Conservation (phyloP, 495 filamentous ascomycete genomes). For the Daldinia vernicosa region DNA sequence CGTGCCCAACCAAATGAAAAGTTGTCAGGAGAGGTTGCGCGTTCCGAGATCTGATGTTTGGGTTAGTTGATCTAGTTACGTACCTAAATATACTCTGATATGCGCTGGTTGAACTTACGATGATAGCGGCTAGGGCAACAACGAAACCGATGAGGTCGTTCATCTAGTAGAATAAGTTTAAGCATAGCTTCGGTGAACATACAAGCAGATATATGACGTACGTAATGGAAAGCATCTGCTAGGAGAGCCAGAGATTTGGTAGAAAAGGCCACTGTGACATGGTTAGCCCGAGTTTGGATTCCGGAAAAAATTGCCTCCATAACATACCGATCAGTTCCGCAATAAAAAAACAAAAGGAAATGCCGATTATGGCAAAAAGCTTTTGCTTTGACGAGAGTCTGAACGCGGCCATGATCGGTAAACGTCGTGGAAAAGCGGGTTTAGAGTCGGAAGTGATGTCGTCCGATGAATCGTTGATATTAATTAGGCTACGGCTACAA, state of each 20-base stretch:
- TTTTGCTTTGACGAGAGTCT: conserved; percentile 58
- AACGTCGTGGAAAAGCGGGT: background rate
- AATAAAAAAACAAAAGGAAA: conserved; percentile 84
- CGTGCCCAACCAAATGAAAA: conserved; percentile 81
- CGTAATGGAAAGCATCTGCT: conserved; percentile 96
- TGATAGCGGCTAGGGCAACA: conserved; percentile 85
- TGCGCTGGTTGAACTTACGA: conserved; percentile 57
- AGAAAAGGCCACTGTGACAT: conserved; percentile 71
- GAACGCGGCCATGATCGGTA: conserved; percentile 41
- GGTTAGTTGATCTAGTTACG: conserved; percentile 4
- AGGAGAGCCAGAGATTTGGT: conserved; percentile 90
- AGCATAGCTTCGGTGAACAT: background rate
- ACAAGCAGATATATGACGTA: conserved; percentile 50
- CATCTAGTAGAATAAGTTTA: conserved; percentile 63
- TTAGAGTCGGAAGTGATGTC: background rate
- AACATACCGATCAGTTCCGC: conserved; percentile 74
- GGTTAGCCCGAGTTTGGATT: conserved; percentile 9
- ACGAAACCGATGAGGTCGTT: conserved; percentile 90
- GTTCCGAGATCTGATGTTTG: conserved; percentile 54
- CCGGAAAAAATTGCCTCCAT: background rate
- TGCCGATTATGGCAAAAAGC: conserved; percentile 79
- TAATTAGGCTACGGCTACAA: background rate
- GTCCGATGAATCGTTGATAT: background rate
- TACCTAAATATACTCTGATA: background rate
- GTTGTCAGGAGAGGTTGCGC: conserved; percentile 50